phyloP scores from a whole-genome alignment of 2,329 filamentous ascomycete species.

The Chalaropsis thielavioides region DNA sequence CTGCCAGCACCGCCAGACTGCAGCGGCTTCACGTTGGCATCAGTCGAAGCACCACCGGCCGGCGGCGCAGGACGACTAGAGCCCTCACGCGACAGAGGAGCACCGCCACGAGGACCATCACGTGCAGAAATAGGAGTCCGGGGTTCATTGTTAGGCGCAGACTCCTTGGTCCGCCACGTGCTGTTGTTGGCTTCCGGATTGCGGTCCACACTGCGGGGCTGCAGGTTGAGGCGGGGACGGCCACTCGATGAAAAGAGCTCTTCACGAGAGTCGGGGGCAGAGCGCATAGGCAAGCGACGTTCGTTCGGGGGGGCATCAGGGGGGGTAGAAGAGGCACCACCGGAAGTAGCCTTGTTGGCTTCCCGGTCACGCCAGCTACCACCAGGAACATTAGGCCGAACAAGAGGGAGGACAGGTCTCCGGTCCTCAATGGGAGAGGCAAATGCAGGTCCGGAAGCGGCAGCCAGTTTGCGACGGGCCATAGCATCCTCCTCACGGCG shows the following conservation, averaged over 20 bases:
- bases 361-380: conserved; percentile 33
- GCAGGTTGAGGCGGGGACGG: conserved; percentile 47
- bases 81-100: conserved; percentile 66
- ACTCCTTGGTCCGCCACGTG: conserved; percentile 59
- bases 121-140: conserved; percentile 76
- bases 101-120: conserved; percentile 82
- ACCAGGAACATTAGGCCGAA: conserved; percentile 20
- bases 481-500: conserved; percentile 81
- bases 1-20: conserved; percentile 41
- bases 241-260: conserved; percentile 23
- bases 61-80: conserved; percentile 22
- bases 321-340: conserved; percentile 25
- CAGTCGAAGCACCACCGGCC: conserved; percentile 15
- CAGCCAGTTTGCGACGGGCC: conserved; percentile 48
- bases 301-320: conserved; percentile 20
- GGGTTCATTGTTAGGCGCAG: conserved; percentile 58
- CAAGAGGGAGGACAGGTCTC: conserved; percentile 10
- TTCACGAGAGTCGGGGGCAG: not conserved
- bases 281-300: conserved; percentile 19
- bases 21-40: conserved; percentile 30
- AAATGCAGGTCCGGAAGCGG: not conserved
- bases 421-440: conserved; percentile 19
- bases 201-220: conserved; percentile 34
- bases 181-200: conserved; percentile 40
- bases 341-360: conserved; percentile 23